Evolutionary conservation across 148 eudicot genomes (phyloP).

Genomic region (Vaccinium macrocarpon): DNA sequence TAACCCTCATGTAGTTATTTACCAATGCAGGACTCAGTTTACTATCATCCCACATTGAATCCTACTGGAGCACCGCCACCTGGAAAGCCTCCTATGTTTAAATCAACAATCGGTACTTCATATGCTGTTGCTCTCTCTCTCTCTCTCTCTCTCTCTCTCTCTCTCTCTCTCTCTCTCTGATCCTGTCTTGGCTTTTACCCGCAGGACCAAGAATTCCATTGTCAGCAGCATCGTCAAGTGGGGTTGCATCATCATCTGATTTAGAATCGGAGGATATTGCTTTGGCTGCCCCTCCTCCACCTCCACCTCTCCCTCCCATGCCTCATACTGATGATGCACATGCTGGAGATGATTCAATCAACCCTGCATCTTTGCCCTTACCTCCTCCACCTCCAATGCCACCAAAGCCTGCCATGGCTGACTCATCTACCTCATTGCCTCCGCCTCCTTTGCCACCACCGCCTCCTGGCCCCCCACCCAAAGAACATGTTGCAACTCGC

Average conservation of each 20-base stretch:
- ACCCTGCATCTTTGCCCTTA: constrained; percentile 67
- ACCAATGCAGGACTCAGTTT: constrained; percentile 77
- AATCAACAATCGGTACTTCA: constrained; percentile 76
- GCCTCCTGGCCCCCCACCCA: constrained; percentile 79
- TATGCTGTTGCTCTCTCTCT: not conserved
- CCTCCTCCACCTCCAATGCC: constrained; percentile 96
- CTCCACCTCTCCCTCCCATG: constrained; percentile 75
- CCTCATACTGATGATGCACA: constrained; percentile 55
- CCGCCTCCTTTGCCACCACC: constrained; percentile 63
- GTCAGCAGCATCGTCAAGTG: constrained; percentile 56
- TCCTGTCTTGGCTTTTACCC: constrained; percentile 17
- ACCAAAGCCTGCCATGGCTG: constrained; percentile 50
- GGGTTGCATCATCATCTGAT: constrained; percentile 45
- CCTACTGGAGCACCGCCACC: constrained; percentile 99
- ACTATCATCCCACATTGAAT: constrained; percentile 90
- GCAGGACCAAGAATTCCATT: constrained; percentile 77
- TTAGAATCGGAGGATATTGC: constrained; percentile 52
- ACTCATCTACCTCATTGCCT: constrained; percentile 54
- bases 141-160: constrained; percentile 1
- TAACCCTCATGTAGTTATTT: constrained; percentile 10
- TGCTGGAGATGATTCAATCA: constrained; percentile 39
- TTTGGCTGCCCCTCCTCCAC: constrained; percentile 55
- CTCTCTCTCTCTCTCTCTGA: not conserved
- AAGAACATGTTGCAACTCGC: constrained; percentile 50
- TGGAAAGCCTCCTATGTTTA: constrained; percentile 97